Conservation (phyloP, 2,329 filamentous ascomycete species). For the Xylariales sp. region DNA sequence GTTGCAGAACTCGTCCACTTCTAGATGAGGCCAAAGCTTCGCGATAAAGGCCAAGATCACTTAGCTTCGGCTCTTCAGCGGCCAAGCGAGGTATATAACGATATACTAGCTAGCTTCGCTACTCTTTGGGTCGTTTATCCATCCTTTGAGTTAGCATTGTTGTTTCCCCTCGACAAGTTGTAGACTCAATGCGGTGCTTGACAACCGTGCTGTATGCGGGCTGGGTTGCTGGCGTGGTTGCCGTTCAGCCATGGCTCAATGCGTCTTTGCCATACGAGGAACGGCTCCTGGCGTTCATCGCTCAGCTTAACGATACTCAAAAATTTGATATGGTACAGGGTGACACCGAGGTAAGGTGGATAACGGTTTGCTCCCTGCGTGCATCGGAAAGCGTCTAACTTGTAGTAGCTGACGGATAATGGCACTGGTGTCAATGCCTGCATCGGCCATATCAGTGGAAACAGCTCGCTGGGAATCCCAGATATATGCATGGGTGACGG, state of each 20-base stretch:
- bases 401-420: neutral
- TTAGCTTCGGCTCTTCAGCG: too few relatives aligned
- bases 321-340: conserved; percentile 4
- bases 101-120: too few relatives aligned
- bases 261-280: conserved; percentile 1
- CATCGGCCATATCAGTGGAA: conserved; percentile 6
- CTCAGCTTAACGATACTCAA: conserved; percentile 1
- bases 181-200: too few relatives aligned
- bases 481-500: conserved; percentile 1
- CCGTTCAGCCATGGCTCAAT: conserved; percentile 3
- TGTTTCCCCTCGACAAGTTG: too few relatives aligned
- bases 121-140: too few relatives aligned
- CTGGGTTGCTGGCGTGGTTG: neutral
- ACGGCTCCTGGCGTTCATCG: conserved; percentile 2
- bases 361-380: neutral
- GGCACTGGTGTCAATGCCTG: conserved; percentile 3
- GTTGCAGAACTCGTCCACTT: too few relatives aligned
- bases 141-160: too few relatives aligned
- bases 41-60: too few relatives aligned
- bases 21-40: too few relatives aligned
- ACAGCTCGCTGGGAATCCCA: conserved; percentile 1
- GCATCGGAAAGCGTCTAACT: neutral
- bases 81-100: too few relatives aligned
- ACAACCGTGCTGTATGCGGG: neutral
- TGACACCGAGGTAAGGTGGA: conserved; percentile 1